Conservation (phyloP, 495 filamentous ascomycete genomes). For the Amniculicola lignicola region DNA sequence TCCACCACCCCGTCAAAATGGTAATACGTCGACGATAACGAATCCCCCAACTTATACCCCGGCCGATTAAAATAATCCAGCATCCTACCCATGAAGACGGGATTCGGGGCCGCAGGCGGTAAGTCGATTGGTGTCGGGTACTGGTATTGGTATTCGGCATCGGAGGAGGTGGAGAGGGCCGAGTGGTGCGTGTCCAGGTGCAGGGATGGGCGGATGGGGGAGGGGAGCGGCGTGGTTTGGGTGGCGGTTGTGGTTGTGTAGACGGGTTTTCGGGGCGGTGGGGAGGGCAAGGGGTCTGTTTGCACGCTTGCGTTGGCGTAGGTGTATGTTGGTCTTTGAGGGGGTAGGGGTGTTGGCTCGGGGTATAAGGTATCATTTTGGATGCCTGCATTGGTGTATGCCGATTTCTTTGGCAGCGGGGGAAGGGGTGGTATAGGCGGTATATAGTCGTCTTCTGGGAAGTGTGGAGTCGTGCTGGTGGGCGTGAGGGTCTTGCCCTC, state of each 20-base stretch:
- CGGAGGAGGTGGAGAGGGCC: too few relatives aligned
- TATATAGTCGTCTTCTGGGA: neutral
- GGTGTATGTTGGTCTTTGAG: neutral
- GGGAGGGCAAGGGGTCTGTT: constrained; percentile 13
- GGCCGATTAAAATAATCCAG: constrained; percentile 29
- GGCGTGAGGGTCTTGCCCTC: constrained; percentile 11
- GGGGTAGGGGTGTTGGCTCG: neutral
- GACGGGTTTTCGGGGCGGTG: neutral
- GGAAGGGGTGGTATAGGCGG: neutral
- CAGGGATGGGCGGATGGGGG: neutral
- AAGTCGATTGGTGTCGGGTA: neutral
- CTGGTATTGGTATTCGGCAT: neutral
- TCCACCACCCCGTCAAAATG: too few relatives aligned
- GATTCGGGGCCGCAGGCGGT: constrained; percentile 13
- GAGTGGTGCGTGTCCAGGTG: neutral
- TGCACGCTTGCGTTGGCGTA: constrained; percentile 26
- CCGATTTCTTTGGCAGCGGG: neutral
- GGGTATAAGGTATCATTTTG: constrained; percentile 16
- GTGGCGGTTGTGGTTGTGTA: constrained; percentile 2
- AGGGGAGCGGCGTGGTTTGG: constrained; percentile 1
- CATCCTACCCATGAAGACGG: constrained; percentile 29
- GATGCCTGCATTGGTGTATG: constrained; percentile 20
- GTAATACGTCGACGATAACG: constrained; percentile 13
- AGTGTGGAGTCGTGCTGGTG: neutral
- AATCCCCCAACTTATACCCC: constrained; percentile 27